These are phyloP conservation scores for Malus sieversii DNA, from an alignment of 306 rosid genomes.

Conservation along the genomic window DNA sequence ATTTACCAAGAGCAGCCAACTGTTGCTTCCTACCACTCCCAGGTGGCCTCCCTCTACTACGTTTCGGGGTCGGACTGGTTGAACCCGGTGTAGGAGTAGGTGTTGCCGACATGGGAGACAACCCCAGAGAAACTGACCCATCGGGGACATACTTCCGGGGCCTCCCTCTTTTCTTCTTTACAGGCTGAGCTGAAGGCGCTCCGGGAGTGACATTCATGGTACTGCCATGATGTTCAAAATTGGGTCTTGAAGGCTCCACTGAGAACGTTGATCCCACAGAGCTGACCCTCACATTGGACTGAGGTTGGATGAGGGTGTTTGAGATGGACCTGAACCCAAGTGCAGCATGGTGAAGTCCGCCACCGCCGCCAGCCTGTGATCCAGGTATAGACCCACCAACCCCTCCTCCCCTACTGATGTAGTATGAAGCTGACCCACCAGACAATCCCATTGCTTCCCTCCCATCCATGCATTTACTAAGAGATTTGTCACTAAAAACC, in stretches of 20 bases:
- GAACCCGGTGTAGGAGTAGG: conserved; percentile 47
- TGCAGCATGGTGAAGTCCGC: conserved; percentile 36
- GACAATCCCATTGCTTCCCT: conserved; percentile 91
- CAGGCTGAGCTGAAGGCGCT: conserved; percentile 52
- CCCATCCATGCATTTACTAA: conserved; percentile 95
- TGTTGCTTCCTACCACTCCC: conserved; percentile 93
- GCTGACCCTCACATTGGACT: conserved; percentile 46
- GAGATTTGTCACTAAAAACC: conserved; percentile 20
- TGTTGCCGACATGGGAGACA: conserved; percentile 61
- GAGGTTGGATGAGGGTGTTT: conserved; percentile 45
- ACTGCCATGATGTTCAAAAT: conserved; percentile 50
- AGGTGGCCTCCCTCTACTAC: conserved; percentile 69
- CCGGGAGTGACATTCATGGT: conserved; percentile 44
- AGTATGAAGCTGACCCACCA: conserved; percentile 78
- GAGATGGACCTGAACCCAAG: conserved; percentile 67
- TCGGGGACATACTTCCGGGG: conserved; percentile 86
- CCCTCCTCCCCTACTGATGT: conserved; percentile 64
- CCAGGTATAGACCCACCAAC: conserved; percentile 53
- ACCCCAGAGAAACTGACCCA: conserved; percentile 65
- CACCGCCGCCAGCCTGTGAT: conserved; percentile 46
- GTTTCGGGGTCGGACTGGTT: conserved; percentile 33
- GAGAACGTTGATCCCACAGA: conserved; percentile 53
- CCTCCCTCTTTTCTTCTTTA: conserved; percentile 89
- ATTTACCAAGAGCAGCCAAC: conserved; percentile 67
- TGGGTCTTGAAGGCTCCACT: conserved; percentile 38